Base-by-base conservation (phyloP, 257 asterid species). In the Lavandula angustifolia region DNA sequence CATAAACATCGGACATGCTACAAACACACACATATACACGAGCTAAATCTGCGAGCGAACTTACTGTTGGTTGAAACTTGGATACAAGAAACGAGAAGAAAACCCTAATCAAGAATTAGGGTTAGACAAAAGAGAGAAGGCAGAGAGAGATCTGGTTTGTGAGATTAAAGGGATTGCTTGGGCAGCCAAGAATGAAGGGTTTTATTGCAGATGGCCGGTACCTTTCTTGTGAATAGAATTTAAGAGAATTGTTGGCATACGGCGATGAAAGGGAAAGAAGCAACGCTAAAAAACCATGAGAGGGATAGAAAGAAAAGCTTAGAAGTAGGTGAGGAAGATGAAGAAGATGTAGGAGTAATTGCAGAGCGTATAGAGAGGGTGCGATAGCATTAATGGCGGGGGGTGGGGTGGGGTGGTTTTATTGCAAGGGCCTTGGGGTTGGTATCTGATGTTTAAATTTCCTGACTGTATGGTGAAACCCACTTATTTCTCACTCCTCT, bases 141-240 rank as follows among this genome's bases (percentile, higher is more conserved):
- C 66, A 22, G 58, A 75, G 89, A 22, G 58, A 75, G 89, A 84
- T 81, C 86, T 84, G 80, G 72, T 47, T 68, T 6, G 22, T 0
- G 18, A 40, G 50, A 38, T 38, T 16, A 16, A 35, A 38, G 34
- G 11, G 53, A 17, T 7, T 41, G 53, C 0, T 41, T 41, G 53
- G 52, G 65, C 17, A 40, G 3, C 37, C 64, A 22, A 3, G 51
- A 38, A 46, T 61, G 43, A 43, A 18, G 10, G 66, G 51, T 69
- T 68, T 61, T 13, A 71, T 10, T 62, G 69, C 49, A 17, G 68
- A 58, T n/a, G 76, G 27, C 1, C 27, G 1, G 74, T 62, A 76
- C 75, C 31, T 79, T 72, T 86, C 89, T 79, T 81, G 95, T 85
- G 96, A 85, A 69, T 69, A 66, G 92, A 88, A 92, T 92, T 88